These are phyloP conservation scores for Pythium myriotylum DNA, from an alignment of 352 stramenopile genomes.

Conservation along the genomic window DNA sequence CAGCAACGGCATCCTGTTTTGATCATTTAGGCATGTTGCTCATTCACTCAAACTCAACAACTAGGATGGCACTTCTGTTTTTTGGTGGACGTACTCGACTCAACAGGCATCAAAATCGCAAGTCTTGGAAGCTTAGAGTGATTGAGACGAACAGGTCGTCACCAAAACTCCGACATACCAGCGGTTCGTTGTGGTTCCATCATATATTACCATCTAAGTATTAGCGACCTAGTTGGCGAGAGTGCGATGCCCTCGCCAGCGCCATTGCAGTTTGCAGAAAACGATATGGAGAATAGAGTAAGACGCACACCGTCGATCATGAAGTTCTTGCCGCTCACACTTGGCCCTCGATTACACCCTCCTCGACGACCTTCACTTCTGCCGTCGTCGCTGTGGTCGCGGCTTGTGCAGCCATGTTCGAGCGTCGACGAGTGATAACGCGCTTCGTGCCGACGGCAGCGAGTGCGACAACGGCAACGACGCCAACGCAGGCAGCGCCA, in stretches of 20 bases:
- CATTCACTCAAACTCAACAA: too few relatives aligned
- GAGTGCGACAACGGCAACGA: slow-evolving; percentile 10
- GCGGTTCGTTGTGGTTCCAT: too few relatives aligned
- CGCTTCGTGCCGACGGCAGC: slow-evolving; percentile 4
- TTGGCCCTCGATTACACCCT: background rate
- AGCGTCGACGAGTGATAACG: background rate
- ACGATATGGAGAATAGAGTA: background rate
- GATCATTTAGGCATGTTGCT: too few relatives aligned
- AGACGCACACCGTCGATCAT: background rate
- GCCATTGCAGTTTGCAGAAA: slow-evolving; percentile 6
- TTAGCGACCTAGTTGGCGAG: slow-evolving; percentile 7
- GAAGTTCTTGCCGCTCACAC: background rate
- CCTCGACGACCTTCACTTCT: background rate
- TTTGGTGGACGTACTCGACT: too few relatives aligned
- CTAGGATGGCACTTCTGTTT: too few relatives aligned
- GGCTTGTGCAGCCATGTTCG: background rate
- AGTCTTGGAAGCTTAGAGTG: too few relatives aligned
- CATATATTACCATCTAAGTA: slow-evolving; percentile 1
- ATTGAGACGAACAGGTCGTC: too few relatives aligned
- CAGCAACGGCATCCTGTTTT: too few relatives aligned
- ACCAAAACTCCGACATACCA: too few relatives aligned
- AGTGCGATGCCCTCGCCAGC: background rate
- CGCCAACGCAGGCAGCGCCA: slow-evolving; percentile 11
- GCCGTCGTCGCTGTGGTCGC: background rate
- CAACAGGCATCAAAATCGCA: too few relatives aligned